phyloP scores from a whole-genome alignment of 2,329 filamentous ascomycete genomes.

The Ceratocystis diversiconidia region DNA sequence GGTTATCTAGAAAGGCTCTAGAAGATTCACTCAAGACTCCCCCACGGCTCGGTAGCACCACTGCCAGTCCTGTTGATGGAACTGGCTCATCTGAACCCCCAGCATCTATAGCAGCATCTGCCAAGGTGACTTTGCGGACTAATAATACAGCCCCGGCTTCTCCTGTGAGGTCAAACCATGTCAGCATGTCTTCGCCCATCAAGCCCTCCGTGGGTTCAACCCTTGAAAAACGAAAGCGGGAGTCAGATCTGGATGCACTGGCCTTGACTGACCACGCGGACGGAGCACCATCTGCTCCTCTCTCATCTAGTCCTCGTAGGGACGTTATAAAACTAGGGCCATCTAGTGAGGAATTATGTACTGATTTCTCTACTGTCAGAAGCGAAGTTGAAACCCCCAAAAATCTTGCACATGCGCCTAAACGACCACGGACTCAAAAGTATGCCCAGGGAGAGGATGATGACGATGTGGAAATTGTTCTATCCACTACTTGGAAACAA shows the following conservation, averaged over 20 bases:
- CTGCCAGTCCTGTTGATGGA: conserved; percentile 11
- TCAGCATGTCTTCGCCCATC: conserved; percentile 11
- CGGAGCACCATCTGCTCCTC: background rate
- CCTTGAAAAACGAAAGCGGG: conserved; percentile 2
- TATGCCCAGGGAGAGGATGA: background rate
- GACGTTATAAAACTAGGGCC: background rate
- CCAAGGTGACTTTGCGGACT: background rate
- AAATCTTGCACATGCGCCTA: background rate
- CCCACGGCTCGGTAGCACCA: background rate
- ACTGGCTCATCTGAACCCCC: conserved; percentile 9
- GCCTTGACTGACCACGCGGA: too few relatives aligned
- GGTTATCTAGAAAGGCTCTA: conserved; percentile 9
- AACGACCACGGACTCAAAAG: conserved; percentile 2
- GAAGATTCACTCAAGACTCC: background rate
- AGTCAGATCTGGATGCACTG: background rate
- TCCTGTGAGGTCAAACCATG: background rate
- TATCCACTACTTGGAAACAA: background rate
- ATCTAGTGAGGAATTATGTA: conserved; percentile 5
- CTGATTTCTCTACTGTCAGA: background rate
- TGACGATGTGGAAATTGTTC: background rate
- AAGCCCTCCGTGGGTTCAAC: background rate
- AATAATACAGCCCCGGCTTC: background rate
- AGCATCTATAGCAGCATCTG: background rate
- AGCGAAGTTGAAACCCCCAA: background rate
- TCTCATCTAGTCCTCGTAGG: background rate